Base-by-base conservation (phyloP, 1,284 basidiomycete species). In the Trametes hirsuta region DNA sequence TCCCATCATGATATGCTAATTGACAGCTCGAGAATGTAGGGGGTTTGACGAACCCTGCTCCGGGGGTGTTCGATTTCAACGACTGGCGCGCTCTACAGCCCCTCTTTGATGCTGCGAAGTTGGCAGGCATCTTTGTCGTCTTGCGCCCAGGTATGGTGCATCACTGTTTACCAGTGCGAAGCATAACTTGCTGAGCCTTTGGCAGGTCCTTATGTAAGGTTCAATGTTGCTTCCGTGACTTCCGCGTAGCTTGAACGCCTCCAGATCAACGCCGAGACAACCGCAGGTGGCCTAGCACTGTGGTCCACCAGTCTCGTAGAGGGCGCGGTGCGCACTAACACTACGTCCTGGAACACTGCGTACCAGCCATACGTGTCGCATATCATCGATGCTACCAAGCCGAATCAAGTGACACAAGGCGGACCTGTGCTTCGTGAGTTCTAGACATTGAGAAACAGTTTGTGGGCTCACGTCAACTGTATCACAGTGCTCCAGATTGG, bases 251-350 rank as follows among this genome's bases (percentile, higher is more conserved):
- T 18, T 35, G 12, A 15, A n/a, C 24, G n/a, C 5, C 77, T 75
- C 0, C 88, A 93, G 71, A 93, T 93, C 76, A 91, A 91, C 64
- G 89, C 90, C 0, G 92, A 94, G 72, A 91, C 90, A 0, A 87
- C 88, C 0, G 90, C 88, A 1, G 91, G 91, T 21, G 91, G 91
- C 1, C 85, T 93, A 61, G 83, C 91, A 0, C 88, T 90, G 61
- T 93, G 91, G 92, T 79, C 84, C 14, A 91, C 88, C 1, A 81
- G 84, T 11, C 81, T 87, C 66, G 83, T 91, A 14, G 81, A 84
- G 4, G 88, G 87, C 2, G 77, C 77, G 44, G 76, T 93, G 21
- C 81, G 92, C 8, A 91, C 87, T 39, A 88, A 90, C 64, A 85
- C 81, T 5, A 81, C 84, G 0, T 88, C 88, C 63, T 94, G 84